Percentiles rank a stretch among this genome's conserved stretches.
Evolutionary conservation across 2,329 filamentous ascomycete species (phyloP).

Genomic region (Arthroderma sp.): DNA sequence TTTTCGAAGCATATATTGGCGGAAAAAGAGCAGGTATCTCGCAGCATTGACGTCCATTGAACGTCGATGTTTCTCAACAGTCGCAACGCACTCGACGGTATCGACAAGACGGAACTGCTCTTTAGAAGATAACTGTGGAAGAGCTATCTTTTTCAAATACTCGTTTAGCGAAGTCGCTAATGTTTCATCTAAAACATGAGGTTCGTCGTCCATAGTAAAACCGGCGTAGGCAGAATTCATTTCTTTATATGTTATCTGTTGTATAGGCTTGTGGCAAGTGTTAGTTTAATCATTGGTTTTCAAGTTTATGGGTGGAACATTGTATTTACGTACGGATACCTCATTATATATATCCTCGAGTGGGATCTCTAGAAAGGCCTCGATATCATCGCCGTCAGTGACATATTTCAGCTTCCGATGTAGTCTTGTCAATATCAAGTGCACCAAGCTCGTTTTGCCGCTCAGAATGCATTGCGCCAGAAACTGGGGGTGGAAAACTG

Average conservation of each 20-base stretch:
- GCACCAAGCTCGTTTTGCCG: conserved; percentile 61
- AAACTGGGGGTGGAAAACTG: conserved; percentile 86
- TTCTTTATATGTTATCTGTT: conserved; percentile 37
- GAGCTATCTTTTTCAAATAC: conserved; percentile 58
- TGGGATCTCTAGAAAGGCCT: conserved; percentile 58
- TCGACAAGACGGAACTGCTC: conserved; percentile 79
- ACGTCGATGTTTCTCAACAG: conserved; percentile 73
- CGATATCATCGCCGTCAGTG: conserved; percentile 65
- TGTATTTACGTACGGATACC: conserved; percentile 30
- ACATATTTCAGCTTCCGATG: conserved; percentile 71
- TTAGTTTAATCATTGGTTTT: not conserved
- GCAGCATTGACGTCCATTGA: conserved; percentile 86
- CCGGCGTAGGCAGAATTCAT: conserved; percentile 42
- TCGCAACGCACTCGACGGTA: conserved; percentile 70
- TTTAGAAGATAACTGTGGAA: conserved; percentile 69
- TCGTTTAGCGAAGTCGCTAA: conserved; percentile 61
- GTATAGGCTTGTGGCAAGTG: conserved; percentile 18
- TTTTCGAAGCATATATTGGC: conserved; percentile 63
- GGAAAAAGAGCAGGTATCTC: conserved; percentile 76
- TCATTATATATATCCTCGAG: conserved; percentile 39
- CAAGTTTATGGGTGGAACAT: not conserved
- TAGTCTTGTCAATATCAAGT: conserved; percentile 59
- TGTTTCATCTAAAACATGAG: conserved; percentile 57
- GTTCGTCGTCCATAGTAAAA: conserved; percentile 42
- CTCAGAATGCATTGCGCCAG: conserved; percentile 73